phyloP scores from a whole-genome alignment of 352 stramenopile genomes.

The Saprolegnia diclina region DNA sequence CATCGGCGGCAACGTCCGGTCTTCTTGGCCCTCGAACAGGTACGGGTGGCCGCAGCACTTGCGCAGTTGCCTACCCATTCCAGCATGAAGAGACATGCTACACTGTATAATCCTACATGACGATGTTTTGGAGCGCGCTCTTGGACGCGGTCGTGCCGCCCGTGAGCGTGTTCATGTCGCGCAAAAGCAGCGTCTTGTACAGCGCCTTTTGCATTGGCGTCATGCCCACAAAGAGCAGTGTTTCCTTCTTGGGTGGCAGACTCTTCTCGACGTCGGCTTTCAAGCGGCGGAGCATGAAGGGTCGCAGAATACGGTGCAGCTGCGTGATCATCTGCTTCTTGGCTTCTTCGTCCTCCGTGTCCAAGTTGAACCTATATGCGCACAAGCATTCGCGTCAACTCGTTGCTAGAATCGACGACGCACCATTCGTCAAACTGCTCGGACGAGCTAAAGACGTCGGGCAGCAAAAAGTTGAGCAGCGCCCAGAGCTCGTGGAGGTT shows the following conservation, averaged over 20 bases:
- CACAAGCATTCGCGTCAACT: not conserved
- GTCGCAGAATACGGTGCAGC: slow-evolving; percentile 83
- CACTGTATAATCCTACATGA: slow-evolving; percentile 41
- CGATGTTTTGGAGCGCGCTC: slow-evolving; percentile 79
- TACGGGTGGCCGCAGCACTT: slow-evolving; percentile 91
- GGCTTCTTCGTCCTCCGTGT: slow-evolving; percentile 81
- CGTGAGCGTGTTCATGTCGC: slow-evolving; percentile 91
- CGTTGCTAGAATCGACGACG: not conserved
- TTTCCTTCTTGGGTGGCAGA: slow-evolving; percentile 97
- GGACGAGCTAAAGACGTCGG: slow-evolving; percentile 88
- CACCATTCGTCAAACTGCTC: slow-evolving; percentile 83
- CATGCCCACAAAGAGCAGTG: slow-evolving; percentile 89
- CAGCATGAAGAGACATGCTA: not conserved
- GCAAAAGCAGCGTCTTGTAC: slow-evolving; percentile 95
- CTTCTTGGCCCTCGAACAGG: slow-evolving; percentile 94
- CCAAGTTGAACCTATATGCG: slow-evolving; percentile 78
- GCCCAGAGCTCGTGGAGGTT: slow-evolving; percentile 94
- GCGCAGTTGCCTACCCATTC: slow-evolving; percentile 44
- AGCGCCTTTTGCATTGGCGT: slow-evolving; percentile 92
- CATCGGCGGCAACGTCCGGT: slow-evolving; percentile 90
- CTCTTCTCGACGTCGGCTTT: slow-evolving; percentile 99
- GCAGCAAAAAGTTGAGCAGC: slow-evolving; percentile 92
- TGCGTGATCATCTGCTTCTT: slow-evolving; percentile 89
- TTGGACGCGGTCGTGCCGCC: slow-evolving; percentile 51
- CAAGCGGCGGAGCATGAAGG: slow-evolving; percentile 96